Conservation (phyloP, 1,284 basidiomycete species). For the Tremellales sp. region DNA sequence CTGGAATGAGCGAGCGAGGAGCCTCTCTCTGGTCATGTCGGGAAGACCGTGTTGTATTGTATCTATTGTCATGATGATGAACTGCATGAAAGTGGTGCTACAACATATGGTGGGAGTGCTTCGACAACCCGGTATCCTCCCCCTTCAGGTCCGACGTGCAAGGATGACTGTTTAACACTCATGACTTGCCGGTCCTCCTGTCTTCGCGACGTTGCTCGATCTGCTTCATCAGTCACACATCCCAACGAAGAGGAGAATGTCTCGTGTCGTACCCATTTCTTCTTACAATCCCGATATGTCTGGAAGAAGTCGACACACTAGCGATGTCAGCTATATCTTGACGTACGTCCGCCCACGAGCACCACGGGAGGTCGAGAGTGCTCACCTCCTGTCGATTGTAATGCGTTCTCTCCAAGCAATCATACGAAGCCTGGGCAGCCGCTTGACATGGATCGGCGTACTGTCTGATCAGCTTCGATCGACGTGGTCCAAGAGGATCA, state of each 20-base stretch:
- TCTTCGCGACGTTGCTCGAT: constrained; percentile 33
- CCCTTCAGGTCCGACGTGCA: neutral
- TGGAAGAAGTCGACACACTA: constrained; percentile 48
- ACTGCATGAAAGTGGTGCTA: neutral
- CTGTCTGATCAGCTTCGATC: constrained; percentile 17
- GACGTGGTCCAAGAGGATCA: neutral
- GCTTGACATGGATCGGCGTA: constrained; percentile 46
- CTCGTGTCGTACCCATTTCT: constrained; percentile 38
- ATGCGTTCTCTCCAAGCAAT: constrained; percentile 46
- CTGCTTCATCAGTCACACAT: constrained; percentile 6
- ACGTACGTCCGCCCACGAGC: neutral
- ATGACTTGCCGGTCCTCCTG: constrained; percentile 4
- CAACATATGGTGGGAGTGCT: too few species aligned
- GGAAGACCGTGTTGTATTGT: neutral
- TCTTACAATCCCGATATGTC: constrained; percentile 48
- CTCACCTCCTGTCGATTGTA: constrained; percentile 47
- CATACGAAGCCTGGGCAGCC: constrained; percentile 42
- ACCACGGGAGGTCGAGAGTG: too few species aligned
- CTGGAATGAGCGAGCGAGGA: constrained; percentile 57
- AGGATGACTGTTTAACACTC: neutral
- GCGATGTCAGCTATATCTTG: neutral
- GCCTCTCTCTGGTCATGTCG: neutral
- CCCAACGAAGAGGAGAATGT: neutral
- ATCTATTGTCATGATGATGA: neutral
- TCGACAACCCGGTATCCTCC: too few species aligned